phyloP scores from a whole-genome alignment of 805 yeast species.

The Ogataea neopini region DNA sequence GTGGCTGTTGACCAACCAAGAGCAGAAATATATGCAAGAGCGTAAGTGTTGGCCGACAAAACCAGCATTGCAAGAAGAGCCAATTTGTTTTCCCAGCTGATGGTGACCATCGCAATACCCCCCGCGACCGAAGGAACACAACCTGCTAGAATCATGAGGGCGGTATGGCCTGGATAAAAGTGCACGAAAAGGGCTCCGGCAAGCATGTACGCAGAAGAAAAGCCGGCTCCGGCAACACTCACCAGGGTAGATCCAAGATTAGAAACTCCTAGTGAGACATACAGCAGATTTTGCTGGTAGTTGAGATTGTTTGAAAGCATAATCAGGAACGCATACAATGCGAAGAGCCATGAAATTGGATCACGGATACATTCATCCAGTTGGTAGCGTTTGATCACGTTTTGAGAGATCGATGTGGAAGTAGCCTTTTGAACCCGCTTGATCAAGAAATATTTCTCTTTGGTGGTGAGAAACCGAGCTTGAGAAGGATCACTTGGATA shows the following conservation, averaged over 20 bases:
- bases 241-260: constrained; percentile 50
- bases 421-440: constrained; percentile 41
- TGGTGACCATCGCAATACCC: constrained; percentile 45
- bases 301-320: constrained; percentile 54
- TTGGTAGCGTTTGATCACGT: constrained; percentile 47
- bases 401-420: constrained; percentile 44
- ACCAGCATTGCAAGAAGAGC: constrained; percentile 50
- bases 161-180: constrained; percentile 39
- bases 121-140: constrained; percentile 41
- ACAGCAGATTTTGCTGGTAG: constrained; percentile 53
- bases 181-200: constrained; percentile 41
- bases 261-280: constrained; percentile 42
- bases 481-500: constrained; percentile 61
- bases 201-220: constrained; percentile 35
- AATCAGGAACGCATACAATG: constrained; percentile 42
- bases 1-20: constrained; percentile 31
- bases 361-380: constrained; percentile 52
- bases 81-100: constrained; percentile 45
- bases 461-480: constrained; percentile 46
- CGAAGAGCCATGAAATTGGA: constrained; percentile 48
- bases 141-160: constrained; percentile 21
- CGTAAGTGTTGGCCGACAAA: constrained; percentile 45
- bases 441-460: constrained; percentile 55
- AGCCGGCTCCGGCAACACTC: constrained; percentile 55
- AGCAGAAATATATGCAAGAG: constrained; percentile 29